Conservation (phyloP, 805 yeast genomes). For the Yamadazyma scolyti region DNA sequence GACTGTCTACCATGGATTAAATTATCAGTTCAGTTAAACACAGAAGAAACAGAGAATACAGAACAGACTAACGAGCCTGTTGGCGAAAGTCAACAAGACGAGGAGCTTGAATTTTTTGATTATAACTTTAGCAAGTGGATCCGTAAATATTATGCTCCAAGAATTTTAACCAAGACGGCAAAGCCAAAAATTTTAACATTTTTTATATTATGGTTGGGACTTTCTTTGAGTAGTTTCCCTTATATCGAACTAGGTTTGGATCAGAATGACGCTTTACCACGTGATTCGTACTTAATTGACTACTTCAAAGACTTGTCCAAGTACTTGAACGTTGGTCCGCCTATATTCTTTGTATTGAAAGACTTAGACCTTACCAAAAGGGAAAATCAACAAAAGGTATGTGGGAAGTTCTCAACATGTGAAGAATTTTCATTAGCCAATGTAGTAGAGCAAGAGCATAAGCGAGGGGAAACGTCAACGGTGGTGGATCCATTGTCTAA, state of each 20-base stretch:
- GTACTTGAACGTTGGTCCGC: conserved; percentile 86
- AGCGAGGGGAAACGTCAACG: conserved; percentile 59
- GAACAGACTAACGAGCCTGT: conserved; percentile 4
- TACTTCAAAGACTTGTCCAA: conserved; percentile 75
- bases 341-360: conserved; percentile 79
- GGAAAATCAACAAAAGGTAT: conserved; percentile 64
- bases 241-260: conserved; percentile 75
- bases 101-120: conserved; percentile 12
- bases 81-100: conserved; percentile 5
- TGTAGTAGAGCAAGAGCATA: conserved; percentile 78
- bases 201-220: conserved; percentile 61
- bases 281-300: conserved; percentile 72
- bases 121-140: conserved; percentile 34
- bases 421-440: conserved; percentile 74
- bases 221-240: conserved; percentile 70
- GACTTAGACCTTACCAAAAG: conserved; percentile 61
- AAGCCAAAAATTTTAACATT: conserved; percentile 47
- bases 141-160: conserved; percentile 53
- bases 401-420: conserved; percentile 88
- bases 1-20: conserved; percentile 62
- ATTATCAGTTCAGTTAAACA: conserved; percentile 9
- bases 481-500: conserved; percentile 81
- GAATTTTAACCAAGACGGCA: conserved; percentile 46
- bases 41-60: too few species aligned
- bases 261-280: conserved; percentile 84